Base-by-base conservation (phyloP, 495 filamentous ascomycete species). In the Lindgomyces ingoldianus region DNA sequence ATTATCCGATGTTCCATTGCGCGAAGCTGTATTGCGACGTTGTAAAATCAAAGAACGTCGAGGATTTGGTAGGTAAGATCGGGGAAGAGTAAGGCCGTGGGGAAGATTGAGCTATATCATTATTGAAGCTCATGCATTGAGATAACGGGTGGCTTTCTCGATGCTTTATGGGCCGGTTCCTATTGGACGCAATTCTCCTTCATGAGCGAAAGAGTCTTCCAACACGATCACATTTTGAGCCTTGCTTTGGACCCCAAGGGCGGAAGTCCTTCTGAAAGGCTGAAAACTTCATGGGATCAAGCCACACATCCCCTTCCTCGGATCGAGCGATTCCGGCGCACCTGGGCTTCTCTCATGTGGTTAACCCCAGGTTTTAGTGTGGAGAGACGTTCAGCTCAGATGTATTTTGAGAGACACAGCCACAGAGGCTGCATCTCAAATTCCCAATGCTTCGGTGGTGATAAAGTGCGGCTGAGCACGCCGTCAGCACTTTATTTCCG, bases 391-490 rank as follows among this genome's bases (percentile, higher is more conserved):
- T 55, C 51, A 55, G 51, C 51, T 55, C 18, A 24, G 29, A 25
- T 39, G 26, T 30, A 24, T 41, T 41, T 39, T 12, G 51, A 41
- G 18, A 22, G 4, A 30, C 51, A 55, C 30, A 55, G 51, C 51
- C 51, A 55, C 58, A 53, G 58, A 52, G 6, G 45, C 27, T 30
- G 57, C 39, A 30, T 46, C 33, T 21, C 19, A 42, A n/a, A 30
- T 55, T 29, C 19, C 52, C 29, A 22, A 14, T 18, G 12, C 44
- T 12, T 12, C 22, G 11, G n/a, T 55, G 54, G 14, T 26, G 30
- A 48, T 56, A 36, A 55, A 48, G 50, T 56, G 61, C 63, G 63
- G 55, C 54, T 55, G 63, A 60, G 56, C 55, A 59, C 27, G 51
- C 18, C 10, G 44, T 65, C 45, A 60, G 63, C 56, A 65, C 56